These are phyloP conservation scores for Dianthus caryophyllus DNA, from an alignment of 148 eudicot species.

Conservation along the genomic window DNA sequence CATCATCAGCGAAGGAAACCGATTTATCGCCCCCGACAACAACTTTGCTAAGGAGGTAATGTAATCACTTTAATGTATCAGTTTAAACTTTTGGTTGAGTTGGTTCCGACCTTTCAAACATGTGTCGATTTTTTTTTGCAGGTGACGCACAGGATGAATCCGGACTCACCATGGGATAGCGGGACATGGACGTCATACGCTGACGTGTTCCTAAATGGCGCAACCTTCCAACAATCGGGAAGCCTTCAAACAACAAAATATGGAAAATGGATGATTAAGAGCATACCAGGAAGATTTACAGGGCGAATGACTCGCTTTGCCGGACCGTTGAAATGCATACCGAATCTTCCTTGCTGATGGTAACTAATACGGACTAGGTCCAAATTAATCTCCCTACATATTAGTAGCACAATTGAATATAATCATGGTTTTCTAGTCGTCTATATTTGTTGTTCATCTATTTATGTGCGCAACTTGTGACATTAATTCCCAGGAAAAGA, in stretches of 20 bases:
- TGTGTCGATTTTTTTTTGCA: no score
- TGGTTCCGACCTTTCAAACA: no score
- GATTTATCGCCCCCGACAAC: conserved; percentile 54
- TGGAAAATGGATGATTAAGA: conserved; percentile 4
- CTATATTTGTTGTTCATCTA: no score
- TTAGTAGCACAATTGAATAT: no score
- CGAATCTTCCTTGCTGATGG: conserved; percentile 31
- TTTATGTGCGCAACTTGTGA: no score
- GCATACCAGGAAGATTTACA: conserved; percentile 30
- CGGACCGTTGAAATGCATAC: conserved; percentile 43
- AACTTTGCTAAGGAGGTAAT: conserved; percentile 48
- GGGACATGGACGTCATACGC: conserved; percentile 54
- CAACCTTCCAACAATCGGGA: conserved; percentile 44
- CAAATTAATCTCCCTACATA: no score
- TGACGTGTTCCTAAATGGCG: conserved; percentile 52
- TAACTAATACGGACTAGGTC: no score
- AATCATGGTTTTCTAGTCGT: background rate
- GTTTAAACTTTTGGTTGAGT: no score
- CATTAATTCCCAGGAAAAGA: no score
- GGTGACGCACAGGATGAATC: conserved; percentile 25
- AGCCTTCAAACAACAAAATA: conserved; percentile 15
- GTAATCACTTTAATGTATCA: background rate
- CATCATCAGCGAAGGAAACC: conserved; percentile 65
- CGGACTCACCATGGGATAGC: conserved; percentile 25
- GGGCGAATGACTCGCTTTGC: conserved; percentile 31